Conservation (phyloP, 148 eudicot species). For the Bassia scoparia region DNA sequence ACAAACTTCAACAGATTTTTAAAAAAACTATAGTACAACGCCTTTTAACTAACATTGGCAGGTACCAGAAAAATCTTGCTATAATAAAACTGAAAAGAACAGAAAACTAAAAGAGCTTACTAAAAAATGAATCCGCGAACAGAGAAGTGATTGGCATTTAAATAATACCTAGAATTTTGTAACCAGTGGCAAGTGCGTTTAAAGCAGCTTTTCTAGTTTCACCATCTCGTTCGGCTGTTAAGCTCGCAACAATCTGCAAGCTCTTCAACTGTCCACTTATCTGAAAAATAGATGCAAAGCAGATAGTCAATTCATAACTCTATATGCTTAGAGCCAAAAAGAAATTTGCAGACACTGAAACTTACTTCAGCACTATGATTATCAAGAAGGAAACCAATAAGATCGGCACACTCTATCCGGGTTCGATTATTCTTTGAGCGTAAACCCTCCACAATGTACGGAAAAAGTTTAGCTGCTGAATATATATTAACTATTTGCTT, state of each 20-base stretch:
- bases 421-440: constrained; percentile 88
- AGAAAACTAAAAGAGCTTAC: too few relatives aligned
- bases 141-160: not conserved
- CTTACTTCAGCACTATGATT: constrained; percentile 76
- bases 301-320: not conserved
- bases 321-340: not conserved
- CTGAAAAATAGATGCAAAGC: constrained; percentile 33
- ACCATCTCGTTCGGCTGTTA: constrained; percentile 96
- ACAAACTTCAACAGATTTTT: too few relatives aligned
- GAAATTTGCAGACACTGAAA: not conserved
- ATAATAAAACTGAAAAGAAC: too few relatives aligned
- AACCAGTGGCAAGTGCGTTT: constrained; percentile 80
- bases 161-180: constrained; percentile 80
- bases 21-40: too few relatives aligned
- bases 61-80: too few relatives aligned
- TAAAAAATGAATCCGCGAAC: not conserved
- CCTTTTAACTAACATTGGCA: too few relatives aligned
- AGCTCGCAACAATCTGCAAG: constrained; percentile 87
- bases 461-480: constrained; percentile 81
- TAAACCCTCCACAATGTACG: constrained; percentile 78
- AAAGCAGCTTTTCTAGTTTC: constrained; percentile 90
- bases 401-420: constrained; percentile 81
- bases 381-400: constrained; percentile 80
- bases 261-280: constrained; percentile 80
- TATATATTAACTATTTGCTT: constrained; percentile 65